phyloP scores from a whole-genome alignment of 306 rosid species.

The Adenanthera pavonina region DNA sequence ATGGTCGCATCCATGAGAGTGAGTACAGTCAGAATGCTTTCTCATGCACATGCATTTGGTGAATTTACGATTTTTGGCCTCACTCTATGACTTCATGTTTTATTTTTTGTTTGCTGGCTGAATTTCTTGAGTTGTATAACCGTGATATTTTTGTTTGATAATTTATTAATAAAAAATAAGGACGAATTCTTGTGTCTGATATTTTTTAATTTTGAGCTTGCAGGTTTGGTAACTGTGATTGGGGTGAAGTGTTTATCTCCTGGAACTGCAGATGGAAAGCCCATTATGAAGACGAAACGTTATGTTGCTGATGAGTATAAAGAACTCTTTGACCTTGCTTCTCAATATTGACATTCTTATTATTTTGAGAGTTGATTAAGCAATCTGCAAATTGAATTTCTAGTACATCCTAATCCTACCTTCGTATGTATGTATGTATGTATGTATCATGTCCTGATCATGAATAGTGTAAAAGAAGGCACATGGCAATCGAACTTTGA shows the following conservation, averaged over 20 bases:
- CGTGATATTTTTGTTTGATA: too few species aligned
- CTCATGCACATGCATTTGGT: neutral
- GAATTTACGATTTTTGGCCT: neutral
- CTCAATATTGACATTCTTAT: conserved; percentile 40
- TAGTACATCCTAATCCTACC: neutral
- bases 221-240: conserved; percentile 67
- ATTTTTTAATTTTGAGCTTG: neutral
- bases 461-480: neutral
- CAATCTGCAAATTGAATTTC: neutral
- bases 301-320: conserved; percentile 52
- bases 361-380: neutral
- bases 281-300: conserved; percentile 55
- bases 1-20: conserved; percentile 68
- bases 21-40: conserved; percentile 38
- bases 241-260: conserved; percentile 68
- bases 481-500: too few species aligned
- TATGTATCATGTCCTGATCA: neutral
- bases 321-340: conserved; percentile 58
- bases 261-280: conserved; percentile 45
- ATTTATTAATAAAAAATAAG: neutral
- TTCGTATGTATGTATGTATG: neutral
- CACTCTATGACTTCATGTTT: neutral
- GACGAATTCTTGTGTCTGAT: neutral
- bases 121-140: too few species aligned
- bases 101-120: neutral